Base-by-base conservation (phyloP, 1,139 yeast genomes). In the Candida labiduridarum region DNA sequence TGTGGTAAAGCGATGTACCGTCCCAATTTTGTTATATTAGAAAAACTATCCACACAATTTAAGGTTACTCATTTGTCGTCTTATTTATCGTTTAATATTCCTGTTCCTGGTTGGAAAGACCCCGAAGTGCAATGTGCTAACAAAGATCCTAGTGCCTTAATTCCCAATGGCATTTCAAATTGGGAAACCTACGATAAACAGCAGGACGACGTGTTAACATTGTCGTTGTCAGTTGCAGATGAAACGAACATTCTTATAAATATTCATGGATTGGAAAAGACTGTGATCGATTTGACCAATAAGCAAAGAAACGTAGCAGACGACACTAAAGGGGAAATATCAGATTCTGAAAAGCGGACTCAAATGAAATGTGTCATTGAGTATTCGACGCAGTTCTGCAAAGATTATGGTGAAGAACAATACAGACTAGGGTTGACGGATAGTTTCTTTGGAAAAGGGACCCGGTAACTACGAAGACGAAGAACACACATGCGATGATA, bases 141-240 rank as follows among this genome's bases (percentile, higher is more conserved):
- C 8, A 38, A 27, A 25, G 69, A 61, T 45, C 68, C 67, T 19
- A 69, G 69, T 52, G 69, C 66, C 4, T 59, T 73, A 42, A 68
- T 73, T 38, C 78, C 78, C 3, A 73, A 72, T 56, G 76, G 76
- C 4, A 62, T 74, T 16, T 64, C 75, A 1, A 52, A 55, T n/a
- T 71, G 76, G 76, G 49, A 51, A 34, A 16, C 41, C 10, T 43
- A 41, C n/a, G 14, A 18, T 2, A 16, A 30, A 6, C 56, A 58
- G 10, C 64, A 60, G 3, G n/a, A 25, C 7, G 79, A 74, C 57
- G 57, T 63, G 40, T 40, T 72, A 52, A 66, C 74, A 0, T 51
- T 75, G 38, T 53, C 73, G 22, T 58, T 68, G n/a, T 70, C 77
- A 2, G 62, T 71, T 18, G 61, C 72, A 5, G 80, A 74, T 53